Evolutionary conservation across 2,329 filamentous ascomycete species (phyloP).

Genomic region (Diaporthe helianthi): DNA sequence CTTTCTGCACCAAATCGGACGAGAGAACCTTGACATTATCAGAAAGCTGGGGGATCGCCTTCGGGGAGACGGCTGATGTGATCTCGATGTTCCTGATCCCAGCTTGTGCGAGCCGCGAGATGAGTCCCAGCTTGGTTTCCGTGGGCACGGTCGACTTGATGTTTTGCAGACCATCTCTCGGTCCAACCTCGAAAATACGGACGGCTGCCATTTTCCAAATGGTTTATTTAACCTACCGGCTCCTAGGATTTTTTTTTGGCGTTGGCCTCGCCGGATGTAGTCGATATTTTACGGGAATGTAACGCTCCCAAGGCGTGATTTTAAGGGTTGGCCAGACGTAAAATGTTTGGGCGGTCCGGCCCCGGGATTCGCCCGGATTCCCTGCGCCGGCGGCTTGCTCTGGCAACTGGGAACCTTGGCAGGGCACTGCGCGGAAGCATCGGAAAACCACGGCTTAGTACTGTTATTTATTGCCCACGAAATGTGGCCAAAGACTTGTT

Average conservation of each 20-base stretch:
- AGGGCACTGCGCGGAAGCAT: background rate
- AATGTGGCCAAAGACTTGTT: no score
- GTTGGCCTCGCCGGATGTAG: no score
- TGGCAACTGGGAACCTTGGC: background rate
- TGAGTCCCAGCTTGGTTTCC: conserved; percentile 67
- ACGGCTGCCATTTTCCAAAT: conserved; percentile 37
- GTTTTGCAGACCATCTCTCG: conserved; percentile 74
- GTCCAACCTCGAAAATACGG: conserved; percentile 70
- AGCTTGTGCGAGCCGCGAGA: conserved; percentile 61
- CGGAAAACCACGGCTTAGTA: background rate
- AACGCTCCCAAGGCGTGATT: background rate
- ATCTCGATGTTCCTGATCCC: conserved; percentile 69
- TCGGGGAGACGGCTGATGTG: conserved; percentile 71
- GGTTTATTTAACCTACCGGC: no score
- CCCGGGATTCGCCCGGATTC: background rate
- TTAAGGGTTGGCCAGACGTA: background rate
- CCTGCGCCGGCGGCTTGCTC: background rate
- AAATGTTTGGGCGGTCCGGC: background rate
- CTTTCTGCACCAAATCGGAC: conserved; percentile 34
- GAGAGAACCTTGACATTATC: conserved; percentile 59
- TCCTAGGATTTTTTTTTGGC: no score
- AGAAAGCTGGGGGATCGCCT: conserved; percentile 72
- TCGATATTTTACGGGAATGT: no score
- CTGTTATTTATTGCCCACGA: no score
- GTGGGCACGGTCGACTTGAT: conserved; percentile 66